Evolutionary conservation across 257 asterid genomes (phyloP), one percentile per base, ranked within the genome.

Genomic region (Lycium ferocissimum): DNA sequence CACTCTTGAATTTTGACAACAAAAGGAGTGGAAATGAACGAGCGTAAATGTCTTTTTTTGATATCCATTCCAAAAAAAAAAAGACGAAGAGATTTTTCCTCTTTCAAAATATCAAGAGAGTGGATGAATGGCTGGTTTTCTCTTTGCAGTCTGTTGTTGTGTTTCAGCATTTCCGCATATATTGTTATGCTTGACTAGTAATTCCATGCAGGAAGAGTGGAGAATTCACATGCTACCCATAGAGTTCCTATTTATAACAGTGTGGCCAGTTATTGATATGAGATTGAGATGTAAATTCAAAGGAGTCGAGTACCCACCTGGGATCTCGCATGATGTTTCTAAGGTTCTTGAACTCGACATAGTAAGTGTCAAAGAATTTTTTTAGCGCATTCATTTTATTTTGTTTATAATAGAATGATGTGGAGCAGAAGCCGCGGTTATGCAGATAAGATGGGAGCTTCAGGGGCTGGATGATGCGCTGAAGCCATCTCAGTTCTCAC

Each of bases 181-280:
- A 49, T 67, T 53, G 40, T 13, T 35, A 76, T 67, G 76, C 43
- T 51, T 80, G 87, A 69, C 59, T 83, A 70, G 67, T 37, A 43
- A 43, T 85, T 38, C 65, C 22, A 53, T 86, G 86, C 92, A 97
- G 99, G 99, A 95, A 87, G 97, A 91, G 86, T 94, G 99, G 99
- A 92, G 96, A 89, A 93, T 97, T 83, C 94, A 92, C 87, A 95
- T 97, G 98, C 94, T 95, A 62, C 99, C 99, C 2, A 89, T 97
- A 82, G 89, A 94, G 51, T 97, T 95, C 94, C 92, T 95, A 54
- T 93, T 97, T 83, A 92, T 94, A 45, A 92, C 95, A 0, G 97
- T 84, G 35, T 85, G 84, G 9, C 99, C 98, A 17, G 95, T 93
- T 57, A 80, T 97, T 13, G 98, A 97, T 92, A 92, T 97, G 98